Conservation (phyloP, 257 asterid genomes). For the Penstemon eatonii region DNA sequence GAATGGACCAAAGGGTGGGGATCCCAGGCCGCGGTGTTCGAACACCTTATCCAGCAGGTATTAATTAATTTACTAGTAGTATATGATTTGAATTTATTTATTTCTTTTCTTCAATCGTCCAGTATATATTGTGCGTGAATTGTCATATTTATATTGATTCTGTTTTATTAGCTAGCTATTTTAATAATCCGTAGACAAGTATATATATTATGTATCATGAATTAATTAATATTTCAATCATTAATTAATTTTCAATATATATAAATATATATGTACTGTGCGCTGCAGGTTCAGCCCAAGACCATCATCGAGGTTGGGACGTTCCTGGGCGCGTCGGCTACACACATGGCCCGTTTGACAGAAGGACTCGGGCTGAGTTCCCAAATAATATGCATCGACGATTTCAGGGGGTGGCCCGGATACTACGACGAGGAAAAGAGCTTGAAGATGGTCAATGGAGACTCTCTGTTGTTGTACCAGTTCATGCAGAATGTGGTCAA, state of each 20-base stretch:
- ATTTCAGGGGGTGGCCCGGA: constrained; percentile 79
- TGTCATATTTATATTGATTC: too few relatives aligned
- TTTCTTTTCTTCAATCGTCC: too few relatives aligned
- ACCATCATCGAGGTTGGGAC: constrained; percentile 66
- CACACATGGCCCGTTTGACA: constrained; percentile 54
- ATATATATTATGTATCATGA: too few relatives aligned
- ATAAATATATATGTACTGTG: too few relatives aligned
- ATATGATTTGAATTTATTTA: too few relatives aligned
- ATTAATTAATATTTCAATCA: too few relatives aligned
- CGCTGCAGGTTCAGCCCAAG: constrained; percentile 39
- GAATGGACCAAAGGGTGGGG: constrained; percentile 63
- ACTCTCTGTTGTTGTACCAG: constrained; percentile 52
- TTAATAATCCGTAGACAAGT: too few relatives aligned
- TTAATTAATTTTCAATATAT: too few relatives aligned
- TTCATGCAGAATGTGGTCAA: constrained; percentile 63
- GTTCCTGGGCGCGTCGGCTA: constrained; percentile 68
- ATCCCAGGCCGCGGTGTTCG: constrained; percentile 57
- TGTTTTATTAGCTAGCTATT: too few relatives aligned
- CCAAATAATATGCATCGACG: constrained; percentile 64
- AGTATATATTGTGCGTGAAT: too few relatives aligned
- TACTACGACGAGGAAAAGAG: constrained; percentile 50
- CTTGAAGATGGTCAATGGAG: constrained; percentile 58
- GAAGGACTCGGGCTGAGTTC: constrained; percentile 43
- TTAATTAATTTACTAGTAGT: too few relatives aligned
- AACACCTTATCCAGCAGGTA: constrained; percentile 45